Evolutionary conservation across 2,329 filamentous ascomycete species (phyloP).

Genomic region (Aspergillus ibericus): DNA sequence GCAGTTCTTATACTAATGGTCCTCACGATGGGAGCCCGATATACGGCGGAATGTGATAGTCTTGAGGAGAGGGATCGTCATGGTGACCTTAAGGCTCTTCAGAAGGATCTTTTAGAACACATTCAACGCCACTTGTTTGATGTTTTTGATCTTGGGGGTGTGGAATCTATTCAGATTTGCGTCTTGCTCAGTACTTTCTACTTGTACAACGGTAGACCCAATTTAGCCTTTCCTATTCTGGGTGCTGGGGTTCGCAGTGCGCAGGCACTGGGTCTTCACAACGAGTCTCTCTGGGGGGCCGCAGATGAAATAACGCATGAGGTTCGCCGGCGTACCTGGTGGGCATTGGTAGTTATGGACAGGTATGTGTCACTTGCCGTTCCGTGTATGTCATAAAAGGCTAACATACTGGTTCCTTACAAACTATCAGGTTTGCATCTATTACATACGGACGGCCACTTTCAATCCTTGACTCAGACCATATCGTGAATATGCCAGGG

Average conservation of each 20-base stretch:
- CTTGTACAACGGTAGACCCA: background rate
- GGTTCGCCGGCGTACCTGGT: background rate
- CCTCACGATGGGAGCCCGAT: background rate
- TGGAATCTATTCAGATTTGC: background rate
- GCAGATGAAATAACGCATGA: background rate
- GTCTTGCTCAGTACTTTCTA: background rate
- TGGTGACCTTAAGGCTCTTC: background rate
- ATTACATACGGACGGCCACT: background rate
- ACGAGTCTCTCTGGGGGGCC: background rate
- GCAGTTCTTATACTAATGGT: background rate
- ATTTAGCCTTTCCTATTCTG: background rate
- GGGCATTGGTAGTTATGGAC: background rate
- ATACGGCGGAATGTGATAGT: background rate
- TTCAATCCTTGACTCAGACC: background rate
- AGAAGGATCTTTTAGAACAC: background rate
- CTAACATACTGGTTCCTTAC: background rate
- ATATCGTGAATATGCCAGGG: background rate
- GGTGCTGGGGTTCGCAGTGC: background rate
- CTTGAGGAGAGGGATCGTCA: background rate
- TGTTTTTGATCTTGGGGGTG: background rate
- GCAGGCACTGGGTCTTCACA: background rate
- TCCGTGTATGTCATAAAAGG: background rate
- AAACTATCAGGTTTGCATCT: background rate
- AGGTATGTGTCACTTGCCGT: background rate
- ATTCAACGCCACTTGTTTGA: background rate